Conservation (phyloP, 345 rosid species). For the Acer yangbiense region DNA sequence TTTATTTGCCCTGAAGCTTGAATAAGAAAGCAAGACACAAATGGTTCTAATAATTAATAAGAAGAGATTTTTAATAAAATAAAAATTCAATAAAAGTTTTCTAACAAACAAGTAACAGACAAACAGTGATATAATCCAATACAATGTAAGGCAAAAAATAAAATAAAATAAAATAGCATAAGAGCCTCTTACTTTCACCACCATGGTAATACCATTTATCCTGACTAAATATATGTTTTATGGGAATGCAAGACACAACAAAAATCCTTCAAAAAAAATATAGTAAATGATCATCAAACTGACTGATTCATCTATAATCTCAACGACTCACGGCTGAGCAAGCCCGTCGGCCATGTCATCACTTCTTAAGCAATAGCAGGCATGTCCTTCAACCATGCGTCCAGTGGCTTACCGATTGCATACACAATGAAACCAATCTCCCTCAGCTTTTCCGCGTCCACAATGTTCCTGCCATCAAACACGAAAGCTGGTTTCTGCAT, state of each 20-base stretch:
- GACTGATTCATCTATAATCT: constrained; percentile 20
- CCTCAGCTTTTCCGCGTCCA: constrained; percentile 60
- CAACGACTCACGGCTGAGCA: constrained; percentile 3
- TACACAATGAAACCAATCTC: constrained; percentile 91
- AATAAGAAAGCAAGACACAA: neutral
- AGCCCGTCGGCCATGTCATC: no score
- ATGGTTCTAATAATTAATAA: constrained; percentile 11
- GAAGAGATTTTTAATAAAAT: constrained; percentile 2
- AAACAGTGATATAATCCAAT: constrained; percentile 20
- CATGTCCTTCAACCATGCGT: constrained; percentile 95
- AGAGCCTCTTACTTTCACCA: constrained; percentile 24
- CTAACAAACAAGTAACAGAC: constrained; percentile 20
- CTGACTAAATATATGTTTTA: constrained; percentile 13
- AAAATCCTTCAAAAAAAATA: constrained; percentile 16
- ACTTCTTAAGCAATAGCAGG: constrained; percentile 74
- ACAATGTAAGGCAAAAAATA: constrained; percentile 32
- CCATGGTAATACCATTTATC: constrained; percentile 20
- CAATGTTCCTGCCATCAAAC: constrained; percentile 82
- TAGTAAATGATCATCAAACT: constrained; percentile 36
- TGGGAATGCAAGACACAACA: constrained; percentile 33
- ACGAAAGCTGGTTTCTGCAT: constrained; percentile 96
- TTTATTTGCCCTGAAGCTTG: no score
- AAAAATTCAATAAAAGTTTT: constrained; percentile 17
- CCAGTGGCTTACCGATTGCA: constrained; percentile 90
- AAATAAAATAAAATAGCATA: neutral